Percentiles rank a stretch among this genome's conserved stretches.
Conservation (phyloP, 305 asterid species). For the Stenogyne calaminthoides region DNA sequence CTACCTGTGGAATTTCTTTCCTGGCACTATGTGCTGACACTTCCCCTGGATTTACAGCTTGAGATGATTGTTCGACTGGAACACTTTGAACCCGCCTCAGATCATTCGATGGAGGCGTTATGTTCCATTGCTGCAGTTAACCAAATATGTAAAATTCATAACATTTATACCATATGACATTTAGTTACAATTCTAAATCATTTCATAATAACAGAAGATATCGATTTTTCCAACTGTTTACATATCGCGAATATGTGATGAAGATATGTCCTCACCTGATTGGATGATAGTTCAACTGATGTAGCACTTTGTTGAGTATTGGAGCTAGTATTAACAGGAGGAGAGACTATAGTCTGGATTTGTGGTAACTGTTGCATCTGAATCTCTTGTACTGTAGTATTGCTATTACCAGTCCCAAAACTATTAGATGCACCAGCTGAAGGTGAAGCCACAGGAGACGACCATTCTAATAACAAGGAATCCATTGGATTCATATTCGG, state of each 20-base stretch:
- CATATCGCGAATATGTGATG: not conserved
- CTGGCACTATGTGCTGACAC: slow-evolving; percentile 45
- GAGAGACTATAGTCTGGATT: slow-evolving; percentile 23
- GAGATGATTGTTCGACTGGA: slow-evolving; percentile 41
- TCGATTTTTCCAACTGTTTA: not conserved
- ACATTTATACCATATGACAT: not conserved
- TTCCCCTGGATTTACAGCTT: slow-evolving; percentile 39
- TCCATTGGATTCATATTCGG: slow-evolving; percentile 47
- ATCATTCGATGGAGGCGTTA: slow-evolving; percentile 31
- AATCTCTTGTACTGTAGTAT: slow-evolving; percentile 18
- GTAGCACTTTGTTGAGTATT: slow-evolving; percentile 33
- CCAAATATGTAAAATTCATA: not conserved
- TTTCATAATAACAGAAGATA: not conserved
- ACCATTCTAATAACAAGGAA: slow-evolving; percentile 54
- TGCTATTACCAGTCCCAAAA: slow-evolving; percentile 31
- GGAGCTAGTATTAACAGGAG: slow-evolving; percentile 17
- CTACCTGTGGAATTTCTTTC: slow-evolving; percentile 84
- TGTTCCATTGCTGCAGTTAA: slow-evolving; percentile 40
- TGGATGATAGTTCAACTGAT: slow-evolving; percentile 30
- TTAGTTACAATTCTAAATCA: not conserved
- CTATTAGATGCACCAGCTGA: slow-evolving; percentile 30
- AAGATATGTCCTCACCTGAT: slow-evolving; percentile 39
- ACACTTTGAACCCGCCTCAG: slow-evolving; percentile 33
- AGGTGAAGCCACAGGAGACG: slow-evolving; percentile 41
- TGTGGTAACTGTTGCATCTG: slow-evolving; percentile 27